Conservation (phyloP, 2,329 filamentous ascomycete species). For the Myriangium duriaei region DNA sequence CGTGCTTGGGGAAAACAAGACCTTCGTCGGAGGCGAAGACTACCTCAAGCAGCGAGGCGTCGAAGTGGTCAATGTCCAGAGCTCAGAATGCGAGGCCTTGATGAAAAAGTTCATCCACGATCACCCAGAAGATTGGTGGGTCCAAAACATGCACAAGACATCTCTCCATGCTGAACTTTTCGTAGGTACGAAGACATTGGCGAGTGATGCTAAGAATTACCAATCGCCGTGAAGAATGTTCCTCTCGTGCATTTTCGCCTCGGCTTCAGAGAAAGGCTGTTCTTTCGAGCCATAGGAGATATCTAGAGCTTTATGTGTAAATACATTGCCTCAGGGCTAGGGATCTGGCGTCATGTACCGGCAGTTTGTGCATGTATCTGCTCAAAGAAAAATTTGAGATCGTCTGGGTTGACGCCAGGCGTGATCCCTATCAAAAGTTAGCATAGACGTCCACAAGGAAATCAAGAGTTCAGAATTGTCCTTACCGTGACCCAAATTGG, state of each 20-base stretch:
- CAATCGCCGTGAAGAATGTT: constrained; percentile 24
- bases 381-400: constrained; percentile 85
- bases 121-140: constrained; percentile 58
- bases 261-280: constrained; percentile 16
- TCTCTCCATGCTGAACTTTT: constrained; percentile 7
- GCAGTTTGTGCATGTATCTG: constrained; percentile 55
- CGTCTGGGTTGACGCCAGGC: constrained; percentile 84
- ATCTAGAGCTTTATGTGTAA: constrained; percentile 22
- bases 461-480: constrained; percentile 10
- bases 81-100: constrained; percentile 50
- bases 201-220: constrained; percentile 17
- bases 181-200: constrained; percentile 29
- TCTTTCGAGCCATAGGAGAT: constrained; percentile 16
- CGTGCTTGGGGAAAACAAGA: constrained; percentile 67
- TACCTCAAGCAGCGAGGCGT: constrained; percentile 56
- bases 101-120: constrained; percentile 63
- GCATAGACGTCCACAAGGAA: constrained; percentile 7
- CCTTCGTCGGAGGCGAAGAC: constrained; percentile 59
- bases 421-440: constrained; percentile 59
- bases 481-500: constrained; percentile 87
- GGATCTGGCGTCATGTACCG: constrained; percentile 24
- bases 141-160: constrained; percentile 6
- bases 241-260: constrained; percentile 24
- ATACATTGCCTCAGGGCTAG: constrained; percentile 11
- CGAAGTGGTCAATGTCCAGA: constrained; percentile 59